Base-by-base conservation (phyloP, 2,329 filamentous ascomycete genomes). In the Botrytis porri region DNA sequence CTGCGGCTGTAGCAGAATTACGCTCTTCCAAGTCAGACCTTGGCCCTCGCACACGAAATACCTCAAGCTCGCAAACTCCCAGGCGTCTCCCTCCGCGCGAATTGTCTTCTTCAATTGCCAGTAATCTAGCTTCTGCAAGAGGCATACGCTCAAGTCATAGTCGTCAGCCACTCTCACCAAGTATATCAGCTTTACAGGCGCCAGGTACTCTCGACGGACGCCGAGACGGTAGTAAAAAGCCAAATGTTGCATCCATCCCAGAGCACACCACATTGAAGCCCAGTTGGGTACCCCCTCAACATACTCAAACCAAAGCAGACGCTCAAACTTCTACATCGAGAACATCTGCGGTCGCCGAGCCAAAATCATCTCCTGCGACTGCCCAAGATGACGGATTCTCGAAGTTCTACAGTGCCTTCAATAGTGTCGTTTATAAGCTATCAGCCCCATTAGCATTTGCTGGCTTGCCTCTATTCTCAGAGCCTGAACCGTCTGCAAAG, bases 381-480 rank as follows among this genome's bases (percentile, higher is more conserved):
- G 82, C 77, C 10, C 79, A 83, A 2, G 93, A 97, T 45, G 94
- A 95, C 73, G 91, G 93, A 9, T 99, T 98, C 80, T 89, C 93
- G 10, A 89, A 90, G 71, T 99, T 98, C 83, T 99, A 98, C 83
- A 95, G 88, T 73, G 94, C 94, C 1, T 97, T 98, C 79, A 94
- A 95, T 72, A 93, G 88, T 71, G 88, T 98, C 65, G 93, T 98
- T 80, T 96, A 94, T 75, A 92, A 91, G 77, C 88, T 98, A 20
- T 97, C 95, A 0, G 94, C 95, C 0, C 95, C 95, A 1, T 85
- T 99, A 43, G 95, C 95, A 5, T 99, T 98, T 83, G 94, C 96
- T 7, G 95, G 95, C 1, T 87, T 99, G 14, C 96, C 96, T 0
- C 86, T 99, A 8, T 88, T 89, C 41, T 80, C 80, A 43, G 85